Percentiles rank a stretch among this genome's conserved stretches.
Evolutionary conservation across 2,329 filamentous ascomycete species (phyloP).

Genomic region (Ophidiomyces ophidiicola): DNA sequence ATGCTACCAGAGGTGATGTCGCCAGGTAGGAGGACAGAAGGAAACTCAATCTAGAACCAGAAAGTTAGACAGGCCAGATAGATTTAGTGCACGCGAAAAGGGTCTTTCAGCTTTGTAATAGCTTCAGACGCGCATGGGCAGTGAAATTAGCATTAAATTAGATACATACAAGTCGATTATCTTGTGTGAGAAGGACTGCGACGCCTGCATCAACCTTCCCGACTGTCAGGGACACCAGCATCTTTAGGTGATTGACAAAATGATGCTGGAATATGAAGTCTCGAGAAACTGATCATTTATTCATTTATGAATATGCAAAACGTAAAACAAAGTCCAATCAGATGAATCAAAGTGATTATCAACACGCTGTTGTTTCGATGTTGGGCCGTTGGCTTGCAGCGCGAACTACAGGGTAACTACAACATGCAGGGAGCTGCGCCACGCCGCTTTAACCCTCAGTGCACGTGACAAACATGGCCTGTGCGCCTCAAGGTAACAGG

Average conservation of each 20-base stretch:
- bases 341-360: too few species aligned
- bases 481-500: too few species aligned
- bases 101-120: background rate
- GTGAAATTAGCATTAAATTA: background rate
- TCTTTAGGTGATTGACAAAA: conserved; percentile 33
- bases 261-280: background rate
- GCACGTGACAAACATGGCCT: too few species aligned
- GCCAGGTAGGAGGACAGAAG: conserved; percentile 86
- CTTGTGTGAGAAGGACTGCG: conserved; percentile 88
- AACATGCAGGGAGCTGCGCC: background rate
- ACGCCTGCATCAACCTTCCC: conserved; percentile 99
- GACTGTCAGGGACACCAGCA: conserved; percentile 96
- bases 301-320: too few species aligned
- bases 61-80: conserved; percentile 1
- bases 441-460: background rate
- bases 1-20: conserved; percentile 95
- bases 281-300: background rate
- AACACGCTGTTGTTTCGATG: too few species aligned
- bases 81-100: conserved; percentile 1
- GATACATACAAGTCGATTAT: conserved; percentile 75
- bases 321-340: too few species aligned
- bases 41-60: conserved; percentile 78
- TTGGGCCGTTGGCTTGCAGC: too few species aligned
- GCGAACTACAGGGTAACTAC: too few species aligned
- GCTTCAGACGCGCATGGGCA: background rate